A percentile compares a stretch with the other conserved stretches of the same genome.
phyloP scores from a whole-genome alignment of 345 rosid genomes.

The Heritiera littoralis region DNA sequence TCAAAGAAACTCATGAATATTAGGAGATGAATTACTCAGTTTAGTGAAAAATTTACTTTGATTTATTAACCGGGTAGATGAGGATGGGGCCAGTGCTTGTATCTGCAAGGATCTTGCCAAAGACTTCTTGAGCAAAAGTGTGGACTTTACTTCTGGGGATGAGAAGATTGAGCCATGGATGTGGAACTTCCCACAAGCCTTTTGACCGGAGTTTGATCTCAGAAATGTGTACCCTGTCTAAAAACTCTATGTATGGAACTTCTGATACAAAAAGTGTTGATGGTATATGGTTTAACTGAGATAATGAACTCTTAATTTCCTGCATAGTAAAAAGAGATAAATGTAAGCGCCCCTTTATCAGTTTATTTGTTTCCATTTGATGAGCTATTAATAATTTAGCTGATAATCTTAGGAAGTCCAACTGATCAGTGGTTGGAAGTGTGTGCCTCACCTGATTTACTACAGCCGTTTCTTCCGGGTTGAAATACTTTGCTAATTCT shows the following conservation, averaged over 20 bases:
- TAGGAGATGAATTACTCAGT: constrained; percentile 4
- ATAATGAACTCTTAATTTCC: constrained; percentile 61
- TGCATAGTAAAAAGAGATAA: constrained; percentile 38
- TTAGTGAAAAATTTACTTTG: constrained; percentile 50
- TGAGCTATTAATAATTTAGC: constrained; percentile 2
- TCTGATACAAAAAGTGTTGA: constrained; percentile 77
- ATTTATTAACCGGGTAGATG: constrained; percentile 84
- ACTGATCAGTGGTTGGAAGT: constrained; percentile 15
- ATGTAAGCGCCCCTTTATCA: constrained; percentile 1
- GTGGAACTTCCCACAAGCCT: constrained; percentile 98
- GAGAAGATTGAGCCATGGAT: constrained; percentile 97
- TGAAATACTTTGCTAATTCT: constrained; percentile 82
- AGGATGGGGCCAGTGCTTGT: constrained; percentile 95
- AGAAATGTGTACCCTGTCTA: constrained; percentile 88
- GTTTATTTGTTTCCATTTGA: background rate
- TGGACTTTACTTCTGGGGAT: constrained; percentile 74
- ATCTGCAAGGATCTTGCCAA: constrained; percentile 71
- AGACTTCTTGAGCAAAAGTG: constrained; percentile 69
- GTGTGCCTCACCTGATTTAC: constrained; percentile 52
- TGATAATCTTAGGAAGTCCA: background rate
- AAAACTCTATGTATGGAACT: constrained; percentile 73
- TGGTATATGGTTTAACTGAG: constrained; percentile 62
- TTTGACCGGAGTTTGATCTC: constrained; percentile 78
- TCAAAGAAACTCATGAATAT: constrained; percentile 11
- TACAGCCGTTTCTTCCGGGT: constrained; percentile 37